Conservation (phyloP, 495 filamentous ascomycete species). For the Neurospora sp. region DNA sequence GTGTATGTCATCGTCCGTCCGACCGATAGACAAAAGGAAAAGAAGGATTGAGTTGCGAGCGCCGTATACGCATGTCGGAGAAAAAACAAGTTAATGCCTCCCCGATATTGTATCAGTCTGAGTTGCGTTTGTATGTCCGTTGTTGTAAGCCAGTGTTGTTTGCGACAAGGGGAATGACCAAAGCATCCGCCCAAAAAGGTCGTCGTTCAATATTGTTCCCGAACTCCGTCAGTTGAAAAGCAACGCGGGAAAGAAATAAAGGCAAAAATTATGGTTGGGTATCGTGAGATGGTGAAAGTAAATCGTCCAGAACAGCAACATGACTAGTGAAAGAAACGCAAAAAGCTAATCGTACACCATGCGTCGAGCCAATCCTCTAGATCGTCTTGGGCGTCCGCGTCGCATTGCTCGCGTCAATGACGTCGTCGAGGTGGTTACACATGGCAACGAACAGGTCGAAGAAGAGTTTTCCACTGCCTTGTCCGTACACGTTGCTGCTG, state of each 20-base stretch:
- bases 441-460: slow-evolving; percentile 96
- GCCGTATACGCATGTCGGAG: not conserved
- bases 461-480: slow-evolving; percentile 75
- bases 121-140: not conserved
- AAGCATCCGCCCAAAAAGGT: not conserved
- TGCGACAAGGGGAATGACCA: not conserved
- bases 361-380: slow-evolving; percentile 22
- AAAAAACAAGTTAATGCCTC: not conserved
- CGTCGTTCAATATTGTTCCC: not conserved
- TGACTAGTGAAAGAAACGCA: slow-evolving; percentile 9
- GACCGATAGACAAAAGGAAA: not conserved
- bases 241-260: not conserved
- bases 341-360: slow-evolving; percentile 12
- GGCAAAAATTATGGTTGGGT: slow-evolving; percentile 25
- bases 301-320: slow-evolving; percentile 15
- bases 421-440: slow-evolving; percentile 93
- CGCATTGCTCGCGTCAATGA: slow-evolving; percentile 51
- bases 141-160: not conserved
- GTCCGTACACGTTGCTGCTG: slow-evolving; percentile 28
- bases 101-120: not conserved
- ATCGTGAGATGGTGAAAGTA: slow-evolving; percentile 33
- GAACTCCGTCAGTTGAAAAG: not conserved
- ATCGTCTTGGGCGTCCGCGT: slow-evolving; percentile 39
- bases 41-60: not conserved
- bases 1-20: not conserved